These are phyloP conservation scores for Nitzschia palea DNA, from an alignment of 108 stramenopile species.

Conservation along the genomic window DNA sequence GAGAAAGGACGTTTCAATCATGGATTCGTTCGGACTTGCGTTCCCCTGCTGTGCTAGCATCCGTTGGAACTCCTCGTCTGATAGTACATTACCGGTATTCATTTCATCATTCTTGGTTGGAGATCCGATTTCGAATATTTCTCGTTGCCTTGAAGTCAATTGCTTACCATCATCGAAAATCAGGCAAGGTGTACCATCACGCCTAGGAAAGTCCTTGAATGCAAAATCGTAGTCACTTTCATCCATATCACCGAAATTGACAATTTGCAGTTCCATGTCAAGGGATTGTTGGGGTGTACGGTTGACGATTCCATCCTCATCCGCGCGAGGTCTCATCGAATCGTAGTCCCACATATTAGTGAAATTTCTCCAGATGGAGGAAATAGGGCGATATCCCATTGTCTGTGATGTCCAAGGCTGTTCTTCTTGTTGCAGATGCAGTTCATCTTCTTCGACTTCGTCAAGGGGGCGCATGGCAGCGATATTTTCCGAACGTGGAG, in stretches of 20 bases:
- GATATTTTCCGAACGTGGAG: neutral
- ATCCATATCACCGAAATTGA: neutral
- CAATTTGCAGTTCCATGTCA: conserved; percentile 9
- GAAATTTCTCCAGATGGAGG: conserved; percentile 23
- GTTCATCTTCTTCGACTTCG: neutral
- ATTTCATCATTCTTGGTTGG: neutral
- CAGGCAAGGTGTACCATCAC: conserved; percentile 68
- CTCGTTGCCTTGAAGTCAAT: neutral
- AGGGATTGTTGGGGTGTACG: neutral
- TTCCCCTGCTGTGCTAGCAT: conserved; percentile 25
- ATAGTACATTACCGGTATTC: neutral
- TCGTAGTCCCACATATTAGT: conserved; percentile 15
- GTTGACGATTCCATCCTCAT: neutral
- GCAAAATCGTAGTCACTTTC: conserved; percentile 46
- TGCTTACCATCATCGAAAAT: conserved; percentile 39
- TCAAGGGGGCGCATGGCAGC: neutral
- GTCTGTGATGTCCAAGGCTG: neutral
- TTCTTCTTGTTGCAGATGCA: neutral
- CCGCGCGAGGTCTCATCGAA: neutral
- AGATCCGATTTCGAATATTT: neutral
- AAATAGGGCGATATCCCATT: conserved; percentile 15
- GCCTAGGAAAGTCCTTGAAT: conserved; percentile 63
- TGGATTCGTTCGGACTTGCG: neutral
- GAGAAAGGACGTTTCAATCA: neutral
- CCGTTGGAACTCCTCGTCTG: conserved; percentile 23